phyloP scores from a whole-genome alignment of 148 eudicot species.

The Rheum nobile region DNA sequence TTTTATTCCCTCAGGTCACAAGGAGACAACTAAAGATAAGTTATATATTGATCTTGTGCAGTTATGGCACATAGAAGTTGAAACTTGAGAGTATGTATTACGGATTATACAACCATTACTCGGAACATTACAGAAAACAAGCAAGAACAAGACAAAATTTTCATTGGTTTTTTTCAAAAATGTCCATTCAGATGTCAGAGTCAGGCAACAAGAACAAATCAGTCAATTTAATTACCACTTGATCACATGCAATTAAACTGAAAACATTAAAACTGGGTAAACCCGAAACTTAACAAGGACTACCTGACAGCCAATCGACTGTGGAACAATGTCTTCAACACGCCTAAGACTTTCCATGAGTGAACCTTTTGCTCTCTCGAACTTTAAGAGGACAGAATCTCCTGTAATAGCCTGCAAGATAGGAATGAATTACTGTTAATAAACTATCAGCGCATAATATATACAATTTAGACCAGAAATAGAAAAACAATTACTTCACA shows the following conservation, averaged over 20 bases:
- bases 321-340: constrained; percentile 89
- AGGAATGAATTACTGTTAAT: background rate
- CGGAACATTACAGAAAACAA: background rate
- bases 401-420: constrained; percentile 82
- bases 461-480: background rate
- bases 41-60: too few species aligned
- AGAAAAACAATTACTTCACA: background rate
- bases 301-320: constrained; percentile 84
- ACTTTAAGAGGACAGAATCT: constrained; percentile 75
- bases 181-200: background rate
- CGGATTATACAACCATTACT: background rate
- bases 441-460: background rate
- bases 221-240: background rate
- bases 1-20: background rate
- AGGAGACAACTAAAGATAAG: too few species aligned
- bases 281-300: constrained; percentile 7
- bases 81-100: too few species aligned
- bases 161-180: background rate
- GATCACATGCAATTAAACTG: background rate
- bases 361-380: constrained; percentile 78
- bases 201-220: background rate
- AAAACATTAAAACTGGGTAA: background rate
- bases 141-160: background rate
- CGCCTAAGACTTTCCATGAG: constrained; percentile 71
- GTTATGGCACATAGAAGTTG: too few species aligned